These are phyloP conservation scores for Juglanconis sp. DNA, from an alignment of 2,329 filamentous ascomycete genomes.

Conservation along the genomic window DNA sequence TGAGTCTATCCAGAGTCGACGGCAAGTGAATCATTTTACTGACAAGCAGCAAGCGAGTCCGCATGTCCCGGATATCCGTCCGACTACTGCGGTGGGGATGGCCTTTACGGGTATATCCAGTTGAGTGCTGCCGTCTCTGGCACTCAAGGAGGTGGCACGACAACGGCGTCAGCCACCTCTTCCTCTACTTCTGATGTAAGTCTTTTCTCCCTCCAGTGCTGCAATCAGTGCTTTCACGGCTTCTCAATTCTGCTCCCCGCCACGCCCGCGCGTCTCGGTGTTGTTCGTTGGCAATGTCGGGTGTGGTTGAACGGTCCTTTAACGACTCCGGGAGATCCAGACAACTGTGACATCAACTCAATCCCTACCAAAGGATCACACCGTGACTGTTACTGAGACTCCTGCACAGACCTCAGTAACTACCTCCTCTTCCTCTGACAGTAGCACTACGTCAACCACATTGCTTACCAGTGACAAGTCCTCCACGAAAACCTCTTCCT, in stretches of 20 bases:
- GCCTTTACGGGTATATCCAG: conserved; percentile 64
- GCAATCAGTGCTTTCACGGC: background rate
- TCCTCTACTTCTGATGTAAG: conserved; percentile 22
- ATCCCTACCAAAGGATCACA: conserved; percentile 17
- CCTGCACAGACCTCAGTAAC: conserved; percentile 34
- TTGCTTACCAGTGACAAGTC: conserved; percentile 20
- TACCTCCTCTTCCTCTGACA: conserved; percentile 25
- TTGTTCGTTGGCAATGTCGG: background rate
- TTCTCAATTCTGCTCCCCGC: background rate
- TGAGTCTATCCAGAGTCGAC: background rate
- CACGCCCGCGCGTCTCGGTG: conserved; percentile 5
- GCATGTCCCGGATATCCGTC: conserved; percentile 66
- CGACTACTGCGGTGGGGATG: conserved; percentile 63
- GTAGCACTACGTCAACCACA: conserved; percentile 27
- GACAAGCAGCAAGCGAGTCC: conserved; percentile 27
- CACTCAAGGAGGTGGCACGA: conserved; percentile 36
- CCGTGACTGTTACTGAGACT: conserved; percentile 29
- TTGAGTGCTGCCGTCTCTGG: conserved; percentile 53
- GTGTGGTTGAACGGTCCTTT: conserved; percentile 14
- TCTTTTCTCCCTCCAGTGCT: background rate
- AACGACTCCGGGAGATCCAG: conserved; percentile 24
- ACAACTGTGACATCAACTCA: conserved; percentile 19
- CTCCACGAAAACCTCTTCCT: conserved; percentile 8
- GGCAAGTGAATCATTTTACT: background rate
- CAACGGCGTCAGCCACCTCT: conserved; percentile 9